Conservation (phyloP, 805 yeast genomes). For the Metschnikowia kunwiensis region DNA sequence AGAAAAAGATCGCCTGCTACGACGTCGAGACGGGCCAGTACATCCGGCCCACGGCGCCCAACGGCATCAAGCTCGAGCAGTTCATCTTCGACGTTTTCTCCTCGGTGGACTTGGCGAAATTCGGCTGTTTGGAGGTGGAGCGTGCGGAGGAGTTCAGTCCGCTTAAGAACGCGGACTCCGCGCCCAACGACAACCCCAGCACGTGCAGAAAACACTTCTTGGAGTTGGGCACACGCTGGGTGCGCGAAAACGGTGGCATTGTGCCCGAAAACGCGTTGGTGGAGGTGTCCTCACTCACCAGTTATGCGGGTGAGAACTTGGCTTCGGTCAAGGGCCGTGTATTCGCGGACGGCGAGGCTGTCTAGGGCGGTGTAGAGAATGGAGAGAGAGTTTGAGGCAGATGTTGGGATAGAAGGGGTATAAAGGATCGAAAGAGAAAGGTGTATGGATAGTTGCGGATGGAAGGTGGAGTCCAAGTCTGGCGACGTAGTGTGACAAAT, state of each 20-base stretch:
- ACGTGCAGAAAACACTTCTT: conserved; percentile 69
- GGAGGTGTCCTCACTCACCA: conserved; percentile 74
- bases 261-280: conserved; percentile 49
- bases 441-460: too few species aligned
- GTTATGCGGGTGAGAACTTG: conserved; percentile 75
- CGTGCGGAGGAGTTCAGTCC: conserved; percentile 89
- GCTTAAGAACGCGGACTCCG: conserved; percentile 82
- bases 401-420: too few species aligned
- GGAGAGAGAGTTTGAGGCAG: too few species aligned
- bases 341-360: conserved; percentile 32
- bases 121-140: conserved; percentile 90
- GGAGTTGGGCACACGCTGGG: conserved; percentile 72
- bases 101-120: conserved; percentile 60
- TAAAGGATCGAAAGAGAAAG: too few species aligned
- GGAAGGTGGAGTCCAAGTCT: too few species aligned
- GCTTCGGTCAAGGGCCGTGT: conserved; percentile 50
- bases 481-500: too few species aligned
- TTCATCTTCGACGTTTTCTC: conserved; percentile 96
- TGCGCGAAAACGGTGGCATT: conserved; percentile 63
- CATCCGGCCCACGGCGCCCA: conserved; percentile 67
- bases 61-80: conserved; percentile 94
- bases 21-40: conserved; percentile 45
- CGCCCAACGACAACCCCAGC: conserved; percentile 80
- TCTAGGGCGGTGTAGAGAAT: not conserved
- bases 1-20: conserved; percentile 73